Conservation (phyloP, 2,329 filamentous ascomycete species). For the Sporothrix sp. region DNA sequence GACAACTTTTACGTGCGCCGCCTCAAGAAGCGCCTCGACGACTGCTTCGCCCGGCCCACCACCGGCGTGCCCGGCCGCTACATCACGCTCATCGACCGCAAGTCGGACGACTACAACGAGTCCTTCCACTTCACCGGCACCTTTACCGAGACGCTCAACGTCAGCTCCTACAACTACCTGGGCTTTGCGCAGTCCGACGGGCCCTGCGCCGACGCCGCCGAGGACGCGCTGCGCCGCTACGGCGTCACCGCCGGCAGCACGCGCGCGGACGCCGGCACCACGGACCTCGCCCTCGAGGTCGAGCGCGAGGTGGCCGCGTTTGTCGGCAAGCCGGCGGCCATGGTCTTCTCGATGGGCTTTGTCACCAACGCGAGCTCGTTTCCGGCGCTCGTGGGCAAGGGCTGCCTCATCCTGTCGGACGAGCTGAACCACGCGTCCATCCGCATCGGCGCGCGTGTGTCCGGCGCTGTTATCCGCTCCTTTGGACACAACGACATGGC, state of each 20-base stretch:
- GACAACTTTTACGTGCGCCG: conserved; percentile 96
- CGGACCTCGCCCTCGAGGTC: conserved; percentile 79
- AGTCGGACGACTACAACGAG: conserved; percentile 83
- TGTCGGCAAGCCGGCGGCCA: conserved; percentile 85
- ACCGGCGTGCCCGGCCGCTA: conserved; percentile 90
- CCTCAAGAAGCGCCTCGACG: conserved; percentile 88
- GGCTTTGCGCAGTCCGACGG: conserved; percentile 97
- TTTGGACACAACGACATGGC: conserved; percentile 98
- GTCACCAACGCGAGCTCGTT: conserved; percentile 92
- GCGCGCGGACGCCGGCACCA: conserved; percentile 73
- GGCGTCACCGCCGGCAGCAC: conserved; percentile 76
- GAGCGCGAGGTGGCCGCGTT: conserved; percentile 84
- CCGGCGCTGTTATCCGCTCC: conserved; percentile 86
- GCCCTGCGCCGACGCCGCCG: conserved; percentile 86
- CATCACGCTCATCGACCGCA: conserved; percentile 86
- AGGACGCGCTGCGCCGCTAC: conserved; percentile 75
- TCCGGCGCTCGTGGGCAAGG: conserved; percentile 84
- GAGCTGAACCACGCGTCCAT: conserved; percentile 98
- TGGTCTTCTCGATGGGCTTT: conserved; percentile 99
- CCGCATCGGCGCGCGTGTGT: conserved; percentile 85
- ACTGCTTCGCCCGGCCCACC: conserved; percentile 87
- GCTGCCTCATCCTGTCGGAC: conserved; percentile 89
- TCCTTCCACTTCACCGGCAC: conserved; percentile 85
- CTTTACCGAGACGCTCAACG: conserved; percentile 87
- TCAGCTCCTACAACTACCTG: conserved; percentile 99